These are phyloP conservation scores for Cystobasidiopsis lactophilus DNA, from an alignment of 768 basidiomycete genomes.

Conservation along the genomic window DNA sequence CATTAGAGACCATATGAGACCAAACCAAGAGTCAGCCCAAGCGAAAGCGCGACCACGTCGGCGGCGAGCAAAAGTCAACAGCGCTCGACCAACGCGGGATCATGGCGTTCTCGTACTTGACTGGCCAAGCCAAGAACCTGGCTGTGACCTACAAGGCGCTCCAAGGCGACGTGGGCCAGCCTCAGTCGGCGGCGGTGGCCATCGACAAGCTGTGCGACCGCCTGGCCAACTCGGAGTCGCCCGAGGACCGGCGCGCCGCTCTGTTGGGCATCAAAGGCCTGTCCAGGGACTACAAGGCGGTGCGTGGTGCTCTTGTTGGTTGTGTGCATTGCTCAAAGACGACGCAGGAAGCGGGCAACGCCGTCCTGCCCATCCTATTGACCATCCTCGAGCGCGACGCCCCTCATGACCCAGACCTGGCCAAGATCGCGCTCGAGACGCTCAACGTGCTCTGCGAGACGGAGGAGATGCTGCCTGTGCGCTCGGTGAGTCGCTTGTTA, in stretches of 20 bases:
- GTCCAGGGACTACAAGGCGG: conserved; percentile 69
- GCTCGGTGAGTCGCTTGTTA: background rate
- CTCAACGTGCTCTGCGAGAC: conserved; percentile 63
- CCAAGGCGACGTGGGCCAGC: conserved; percentile 26
- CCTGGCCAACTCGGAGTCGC: conserved; percentile 65
- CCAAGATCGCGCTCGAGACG: conserved; percentile 79
- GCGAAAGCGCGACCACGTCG: too few species aligned
- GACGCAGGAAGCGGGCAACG: conserved; percentile 55
- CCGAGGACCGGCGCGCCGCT: conserved; percentile 78
- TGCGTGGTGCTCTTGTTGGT: too few species aligned
- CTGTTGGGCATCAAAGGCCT: conserved; percentile 87
- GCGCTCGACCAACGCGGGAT: background rate
- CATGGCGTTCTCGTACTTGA: background rate
- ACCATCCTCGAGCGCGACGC: conserved; percentile 70
- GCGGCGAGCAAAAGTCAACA: too few species aligned
- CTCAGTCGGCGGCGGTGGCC: conserved; percentile 63
- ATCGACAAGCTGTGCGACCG: conserved; percentile 72
- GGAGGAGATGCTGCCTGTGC: conserved; percentile 23
- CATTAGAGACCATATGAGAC: too few species aligned
- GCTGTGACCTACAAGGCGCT: conserved; percentile 7
- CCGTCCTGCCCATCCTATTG: conserved; percentile 52
- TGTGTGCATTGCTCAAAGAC: background rate
- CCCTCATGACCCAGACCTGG: conserved; percentile 72
- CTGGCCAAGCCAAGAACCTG: background rate
- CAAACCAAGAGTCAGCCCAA: too few species aligned